Evolutionary conservation across 352 stramenopile species (phyloP).

Genomic region (Pythium periplocum): DNA sequence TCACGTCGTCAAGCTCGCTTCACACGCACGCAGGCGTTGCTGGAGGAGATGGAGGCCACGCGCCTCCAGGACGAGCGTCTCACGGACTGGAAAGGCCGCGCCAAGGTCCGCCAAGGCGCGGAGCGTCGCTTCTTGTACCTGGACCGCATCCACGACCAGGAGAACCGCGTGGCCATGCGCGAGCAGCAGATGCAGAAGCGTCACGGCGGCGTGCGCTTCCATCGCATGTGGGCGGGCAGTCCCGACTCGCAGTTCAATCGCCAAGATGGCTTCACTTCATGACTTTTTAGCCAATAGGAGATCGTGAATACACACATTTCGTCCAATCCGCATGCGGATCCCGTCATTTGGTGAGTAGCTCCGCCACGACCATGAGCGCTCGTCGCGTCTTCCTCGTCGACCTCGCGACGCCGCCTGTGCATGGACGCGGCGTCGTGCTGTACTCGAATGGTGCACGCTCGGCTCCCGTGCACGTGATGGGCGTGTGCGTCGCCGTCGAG

Average conservation of each 20-base stretch:
- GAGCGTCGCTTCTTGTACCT: conserved; percentile 52
- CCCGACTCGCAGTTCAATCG: conserved; percentile 71
- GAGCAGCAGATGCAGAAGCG: conserved; percentile 63
- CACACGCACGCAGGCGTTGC: conserved; percentile 35
- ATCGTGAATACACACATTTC: not conserved
- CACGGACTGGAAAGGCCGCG: conserved; percentile 46
- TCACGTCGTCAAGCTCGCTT: conserved; percentile 29
- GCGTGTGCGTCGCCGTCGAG: conserved; percentile 5
- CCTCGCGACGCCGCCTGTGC: conserved; percentile 9
- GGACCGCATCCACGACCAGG: conserved; percentile 50
- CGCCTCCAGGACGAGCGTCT: conserved; percentile 32
- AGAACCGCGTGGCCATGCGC: conserved; percentile 40
- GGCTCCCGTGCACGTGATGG: conserved; percentile 14
- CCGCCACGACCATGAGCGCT: conserved; percentile 5
- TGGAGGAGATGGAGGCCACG: conserved; percentile 25
- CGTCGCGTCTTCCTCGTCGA: conserved; percentile 16
- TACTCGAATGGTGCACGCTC: not conserved
- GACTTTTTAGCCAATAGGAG: conserved; percentile 16
- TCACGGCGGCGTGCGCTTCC: conserved; percentile 54
- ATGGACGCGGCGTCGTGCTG: not conserved
- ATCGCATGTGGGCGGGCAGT: conserved; percentile 80
- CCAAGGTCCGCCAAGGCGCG: conserved; percentile 41
- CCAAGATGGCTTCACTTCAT: not conserved
- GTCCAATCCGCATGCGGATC: conserved; percentile 8
- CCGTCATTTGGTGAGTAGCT: too few species aligned